Base-by-base conservation (phyloP, 805 yeast genomes). In the Candida berthetii region DNA sequence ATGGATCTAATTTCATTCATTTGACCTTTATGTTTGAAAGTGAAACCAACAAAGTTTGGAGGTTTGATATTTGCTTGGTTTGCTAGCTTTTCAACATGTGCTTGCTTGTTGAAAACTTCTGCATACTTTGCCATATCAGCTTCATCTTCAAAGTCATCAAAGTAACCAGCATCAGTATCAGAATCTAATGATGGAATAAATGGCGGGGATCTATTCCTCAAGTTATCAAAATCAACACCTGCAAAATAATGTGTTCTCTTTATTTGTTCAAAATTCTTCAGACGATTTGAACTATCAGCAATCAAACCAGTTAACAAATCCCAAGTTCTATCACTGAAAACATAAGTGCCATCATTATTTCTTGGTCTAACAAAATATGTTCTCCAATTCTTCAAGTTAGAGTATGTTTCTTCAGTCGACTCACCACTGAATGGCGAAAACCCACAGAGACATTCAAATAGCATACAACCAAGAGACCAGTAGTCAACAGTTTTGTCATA, bases 391-490 rank as follows among this genome's bases (percentile, higher is more conserved):
- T 91, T 87, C 63, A 93, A 72, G 57, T 93, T 93, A 50, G 88
- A 78, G 62, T 95, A 93, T 0, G 99, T 93, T 61, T 93, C 99
- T 55, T 93, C 96, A 32, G 95, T 85, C 33, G 86, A 78, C 34
- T 89, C 78, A 3, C 99, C 99, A 34, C 96, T 82, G 58, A 93
- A 93, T 36, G 99, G 99, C 3, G 99, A 95, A 63, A 87, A 93
- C 0, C 99, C 98, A 48, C 93, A 93, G 43, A 93, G 76, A 37
- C 96, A 86, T 65, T 93, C 99, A 60, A 91, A 93, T 32, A 93
- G 69, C 82, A 93, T 93, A 65, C 99, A 93, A 4, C 99, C 99
- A 44, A 93, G 70, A 0, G 98, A 90, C 99, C 99, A 93, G 62
- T 93, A 93, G 68, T 93, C 99, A 43, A 95, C 95, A 14, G 99